Evolutionary conservation across 441 rosid genomes (phyloP).

Genomic region (Viola pubescens): DNA sequence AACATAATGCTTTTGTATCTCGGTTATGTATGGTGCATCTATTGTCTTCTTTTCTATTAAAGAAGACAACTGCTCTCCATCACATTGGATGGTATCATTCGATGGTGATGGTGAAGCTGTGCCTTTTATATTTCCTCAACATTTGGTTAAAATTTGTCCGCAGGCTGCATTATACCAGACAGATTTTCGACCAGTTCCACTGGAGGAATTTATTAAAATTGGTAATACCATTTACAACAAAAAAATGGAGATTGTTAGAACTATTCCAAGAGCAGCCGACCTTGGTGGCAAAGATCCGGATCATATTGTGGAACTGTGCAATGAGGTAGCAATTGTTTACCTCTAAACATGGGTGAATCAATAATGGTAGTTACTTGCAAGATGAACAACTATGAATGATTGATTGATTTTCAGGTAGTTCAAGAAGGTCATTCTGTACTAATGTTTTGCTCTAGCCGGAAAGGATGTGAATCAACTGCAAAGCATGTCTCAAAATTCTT

Average conservation of each 20-base stretch:
- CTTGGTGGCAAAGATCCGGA: conserved; percentile 96
- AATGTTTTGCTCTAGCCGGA: conserved; percentile 94
- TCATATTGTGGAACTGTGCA: conserved; percentile 85
- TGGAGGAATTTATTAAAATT: conserved; percentile 87
- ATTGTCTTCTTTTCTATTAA: too few relatives aligned
- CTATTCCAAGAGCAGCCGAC: conserved; percentile 58
- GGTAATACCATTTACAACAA: conserved; percentile 78
- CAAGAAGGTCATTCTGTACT: conserved; percentile 94
- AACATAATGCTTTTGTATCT: too few relatives aligned
- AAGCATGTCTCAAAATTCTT: conserved; percentile 75
- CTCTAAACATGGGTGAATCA: conserved; percentile 6
- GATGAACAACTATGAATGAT: conserved; percentile 20
- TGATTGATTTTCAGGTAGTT: conserved; percentile 53
- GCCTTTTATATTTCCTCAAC: too few relatives aligned
- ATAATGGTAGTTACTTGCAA: conserved; percentile 8
- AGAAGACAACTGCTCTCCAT: too few relatives aligned
- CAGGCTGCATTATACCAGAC: conserved; percentile 96
- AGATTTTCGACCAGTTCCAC: conserved; percentile 93
- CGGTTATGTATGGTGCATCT: too few relatives aligned
- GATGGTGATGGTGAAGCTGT: too few relatives aligned
- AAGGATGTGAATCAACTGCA: conserved; percentile 99
- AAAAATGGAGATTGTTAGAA: conserved; percentile 76
- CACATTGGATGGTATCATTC: too few relatives aligned
- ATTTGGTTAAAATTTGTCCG: conserved; percentile 14
- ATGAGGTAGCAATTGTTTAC: conserved; percentile 52